Conservation (phyloP, 495 filamentous ascomycete species). For the Talaromyces adpressus region DNA sequence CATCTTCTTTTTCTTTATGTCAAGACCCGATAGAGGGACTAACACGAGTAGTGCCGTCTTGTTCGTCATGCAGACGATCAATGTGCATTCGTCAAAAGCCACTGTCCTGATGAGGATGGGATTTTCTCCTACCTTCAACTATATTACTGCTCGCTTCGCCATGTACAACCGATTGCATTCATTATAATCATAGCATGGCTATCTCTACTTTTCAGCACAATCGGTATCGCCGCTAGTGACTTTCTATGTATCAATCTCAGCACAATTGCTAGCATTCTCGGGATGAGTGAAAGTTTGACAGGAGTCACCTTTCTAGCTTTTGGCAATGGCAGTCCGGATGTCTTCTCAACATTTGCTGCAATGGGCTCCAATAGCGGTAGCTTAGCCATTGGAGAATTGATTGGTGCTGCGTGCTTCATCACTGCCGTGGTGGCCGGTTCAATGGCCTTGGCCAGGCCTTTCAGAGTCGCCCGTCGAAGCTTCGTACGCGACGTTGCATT, state of each 20-base stretch:
- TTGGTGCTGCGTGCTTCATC: constrained; percentile 94
- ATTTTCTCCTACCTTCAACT: constrained; percentile 82
- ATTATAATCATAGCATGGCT: constrained; percentile 73
- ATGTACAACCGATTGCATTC: constrained; percentile 71
- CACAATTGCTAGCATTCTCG: constrained; percentile 79
- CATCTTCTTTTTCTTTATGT: background rate
- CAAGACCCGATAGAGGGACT: constrained; percentile 10
- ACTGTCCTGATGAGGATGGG: constrained; percentile 85
- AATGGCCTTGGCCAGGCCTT: constrained; percentile 92
- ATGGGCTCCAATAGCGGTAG: constrained; percentile 96
- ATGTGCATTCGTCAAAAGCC: constrained; percentile 74
- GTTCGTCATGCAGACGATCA: constrained; percentile 73
- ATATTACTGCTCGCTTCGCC: constrained; percentile 77
- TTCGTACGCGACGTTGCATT: constrained; percentile 92
- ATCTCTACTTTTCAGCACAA: constrained; percentile 87
- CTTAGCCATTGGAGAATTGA: constrained; percentile 89
- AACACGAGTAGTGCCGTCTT: constrained; percentile 57
- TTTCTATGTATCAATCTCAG: constrained; percentile 97
- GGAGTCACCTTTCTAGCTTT: constrained; percentile 97
- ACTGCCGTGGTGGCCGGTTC: constrained; percentile 96
- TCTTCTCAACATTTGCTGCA: constrained; percentile 96
- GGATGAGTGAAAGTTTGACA: constrained; percentile 91
- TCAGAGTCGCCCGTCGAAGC: constrained; percentile 78
- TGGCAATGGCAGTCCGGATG: constrained; percentile 98
- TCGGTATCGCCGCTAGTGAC: constrained; percentile 97